Evolutionary conservation across 352 stramenopile genomes (phyloP).

Genomic region (Aphanomyces invadans): DNA sequence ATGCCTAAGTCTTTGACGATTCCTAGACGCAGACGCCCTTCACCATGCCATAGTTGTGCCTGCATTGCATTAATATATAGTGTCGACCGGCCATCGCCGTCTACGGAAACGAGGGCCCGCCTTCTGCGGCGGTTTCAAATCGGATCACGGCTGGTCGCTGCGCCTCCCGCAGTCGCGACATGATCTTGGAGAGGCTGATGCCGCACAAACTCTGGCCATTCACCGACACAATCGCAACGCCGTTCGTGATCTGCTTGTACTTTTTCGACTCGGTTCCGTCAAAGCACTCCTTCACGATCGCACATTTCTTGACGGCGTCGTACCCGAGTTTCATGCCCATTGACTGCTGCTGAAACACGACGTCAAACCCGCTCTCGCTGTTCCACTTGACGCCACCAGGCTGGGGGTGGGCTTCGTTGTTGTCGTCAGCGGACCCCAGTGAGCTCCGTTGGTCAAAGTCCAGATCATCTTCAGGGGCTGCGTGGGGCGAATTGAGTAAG

Average conservation of each 20-base stretch:
- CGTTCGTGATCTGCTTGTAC: conserved; percentile 12
- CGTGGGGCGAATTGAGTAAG: background rate
- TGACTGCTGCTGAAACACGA: conserved; percentile 20
- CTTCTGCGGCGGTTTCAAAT: conserved; percentile 1
- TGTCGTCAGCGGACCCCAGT: conserved; percentile 3
- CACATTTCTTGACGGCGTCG: conserved; percentile 18
- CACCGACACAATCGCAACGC: conserved; percentile 13
- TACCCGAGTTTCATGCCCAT: conserved; percentile 23
- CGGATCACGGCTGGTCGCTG: conserved; percentile 16
- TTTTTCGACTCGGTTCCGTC: conserved; percentile 20
- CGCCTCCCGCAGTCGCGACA: conserved; percentile 13
- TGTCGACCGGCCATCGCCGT: background rate
- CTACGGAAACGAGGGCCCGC: background rate
- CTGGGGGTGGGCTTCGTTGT: background rate
- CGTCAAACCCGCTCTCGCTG: conserved; percentile 4
- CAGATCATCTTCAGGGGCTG: background rate
- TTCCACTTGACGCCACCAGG: background rate
- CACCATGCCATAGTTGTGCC: background rate
- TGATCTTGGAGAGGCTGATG: conserved; percentile 20
- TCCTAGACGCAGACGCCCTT: too few species aligned
- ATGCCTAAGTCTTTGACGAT: too few species aligned
- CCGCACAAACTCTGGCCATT: conserved; percentile 7
- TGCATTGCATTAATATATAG: background rate
- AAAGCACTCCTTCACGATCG: conserved; percentile 19
- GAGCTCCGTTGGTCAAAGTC: background rate